Evolutionary conservation across 306 rosid genomes (phyloP), one percentile per base, ranked within the genome.

Genomic region (Ochetophila trinervis): DNA sequence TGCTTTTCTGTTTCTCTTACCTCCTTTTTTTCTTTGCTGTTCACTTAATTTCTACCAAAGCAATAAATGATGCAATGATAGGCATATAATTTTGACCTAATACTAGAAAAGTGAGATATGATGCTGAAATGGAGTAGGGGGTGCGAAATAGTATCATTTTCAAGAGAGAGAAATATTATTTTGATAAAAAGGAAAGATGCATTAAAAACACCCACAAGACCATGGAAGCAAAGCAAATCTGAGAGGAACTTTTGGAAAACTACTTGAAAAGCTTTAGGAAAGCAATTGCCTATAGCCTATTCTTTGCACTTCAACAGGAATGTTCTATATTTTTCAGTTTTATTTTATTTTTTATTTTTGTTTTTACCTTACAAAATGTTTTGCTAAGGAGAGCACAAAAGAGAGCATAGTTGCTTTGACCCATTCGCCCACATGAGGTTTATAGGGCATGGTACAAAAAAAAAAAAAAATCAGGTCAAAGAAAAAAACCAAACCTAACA

Each of bases 1-100:
- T 21, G 10, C 27, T 37, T 22, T 4, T 16, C 44, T 45, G 17
- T 34, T 30, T 13, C 42, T 21, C 27, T 6, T 65, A 0, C 30
- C 8, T 66, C 10, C 9, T 30, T 44, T 8, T 21, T 1, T 23
- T 3, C 10, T 23, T 36, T 34, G 35, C n/a, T 12, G 40, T 59
- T 22, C 51, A 8, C 47, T 45, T 8, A 20, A 15, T 42, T 30
- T 32, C 5, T 5, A 23, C 51, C 9, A 16, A 20, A 12, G 37
- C 48, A 52, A 40, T 65, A 24, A 73, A 65, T 40, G 54, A 49
- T 51, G 55, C 37, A 71, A 71, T 71, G 58, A 74, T 74, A 66
- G 32, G 42, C 63, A 23, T 66, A 74, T 74, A 27, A 66, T 74
- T 66, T 66, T 66, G 63, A 17, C 72, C 45, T 64, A 24, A 51